Evolutionary conservation across 805 yeast genomes (phyloP), one percentile per base, ranked within the genome.

Genomic region (Metschnikowia gelsemii): DNA sequence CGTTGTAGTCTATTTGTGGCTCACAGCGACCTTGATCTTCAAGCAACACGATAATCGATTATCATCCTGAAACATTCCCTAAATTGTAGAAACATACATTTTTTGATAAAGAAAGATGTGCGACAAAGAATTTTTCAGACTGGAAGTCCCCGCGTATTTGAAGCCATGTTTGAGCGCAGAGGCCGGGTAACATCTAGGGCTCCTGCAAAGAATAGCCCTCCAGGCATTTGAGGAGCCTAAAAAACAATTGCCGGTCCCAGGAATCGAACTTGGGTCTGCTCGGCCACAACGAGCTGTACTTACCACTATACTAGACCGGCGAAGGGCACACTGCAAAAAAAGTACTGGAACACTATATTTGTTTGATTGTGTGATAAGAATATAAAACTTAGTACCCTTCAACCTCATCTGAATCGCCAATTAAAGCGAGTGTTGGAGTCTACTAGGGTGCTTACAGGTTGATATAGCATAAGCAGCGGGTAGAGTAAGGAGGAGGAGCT

Each of bases 1-100:
- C 95, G 95, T 87, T 87, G 95, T 87, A 87, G 96, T 87, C 95
- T 82, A 76, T 78, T 46, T 76, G 83, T 75, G 81, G 54, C 85
- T 74, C 78, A 79, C 87, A 80, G 58, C 54, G 79, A 62, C 31
- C 19, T 40, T 43, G 43, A 46, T 50, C 62, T 55, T 58, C 61
- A 52, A 54, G 62, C 57, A 51, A 51, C 59, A 56, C 60, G 50
- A 45, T 45, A 42, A 43, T 21, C 42, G 40, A 29, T 51, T 58
- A 47, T 59, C 63, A 59, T 47, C 47, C 38, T 43, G 49, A 46
- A 50, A 49, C 50, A 45, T 31, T 29, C 19, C 17, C 31, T 9
- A 29, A 12, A 19, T 8, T 26, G 19, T 38, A 5, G 32, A 36
- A 38, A 49, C 55, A 51, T 51, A 51, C 55, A 19, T 18, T 43